phyloP scores from a whole-genome alignment of 163 green algal genomes.

The Coccomyxa subellipsoidea region DNA sequence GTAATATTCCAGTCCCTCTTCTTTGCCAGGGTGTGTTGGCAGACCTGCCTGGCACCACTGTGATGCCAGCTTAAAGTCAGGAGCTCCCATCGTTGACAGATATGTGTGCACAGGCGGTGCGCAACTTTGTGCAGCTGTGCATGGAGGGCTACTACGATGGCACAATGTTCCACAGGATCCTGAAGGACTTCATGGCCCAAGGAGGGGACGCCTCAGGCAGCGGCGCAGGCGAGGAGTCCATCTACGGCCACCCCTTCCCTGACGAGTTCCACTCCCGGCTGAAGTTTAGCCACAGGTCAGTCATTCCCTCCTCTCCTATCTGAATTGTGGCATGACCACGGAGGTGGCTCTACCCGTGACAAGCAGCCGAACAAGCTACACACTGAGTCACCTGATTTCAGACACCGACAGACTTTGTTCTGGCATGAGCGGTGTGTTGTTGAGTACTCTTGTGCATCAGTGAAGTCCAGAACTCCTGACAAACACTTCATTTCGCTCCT shows the following conservation, averaged over 20 bases:
- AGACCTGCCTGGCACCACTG: too few relatives aligned
- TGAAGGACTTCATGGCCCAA: constrained; percentile 76
- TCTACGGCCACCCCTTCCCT: constrained; percentile 88
- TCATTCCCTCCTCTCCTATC: neutral
- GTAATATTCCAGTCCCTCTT: too few relatives aligned
- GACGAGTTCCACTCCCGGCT: constrained; percentile 96
- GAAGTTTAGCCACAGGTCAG: constrained; percentile 78
- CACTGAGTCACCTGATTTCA: too few relatives aligned
- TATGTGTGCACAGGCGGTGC: constrained; percentile 59
- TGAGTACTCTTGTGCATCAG: too few relatives aligned
- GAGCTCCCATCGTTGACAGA: neutral
- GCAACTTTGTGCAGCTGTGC: constrained; percentile 97
- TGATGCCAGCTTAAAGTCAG: neutral
- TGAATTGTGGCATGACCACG: too few relatives aligned
- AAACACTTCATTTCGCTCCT: too few relatives aligned
- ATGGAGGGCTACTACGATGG: constrained; percentile 93
- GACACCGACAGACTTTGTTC: too few relatives aligned
- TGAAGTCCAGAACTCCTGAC: too few relatives aligned
- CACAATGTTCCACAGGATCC: constrained; percentile 85
- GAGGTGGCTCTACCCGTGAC: too few relatives aligned
- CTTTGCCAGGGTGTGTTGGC: too few relatives aligned
- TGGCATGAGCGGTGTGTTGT: too few relatives aligned
- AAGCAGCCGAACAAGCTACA: too few relatives aligned
- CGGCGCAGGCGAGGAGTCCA: constrained; percentile 72
- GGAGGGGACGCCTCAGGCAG: constrained; percentile 73